These are phyloP conservation scores for Periconia sp. DNA, from an alignment of 2,329 filamentous ascomycete genomes.

Conservation along the genomic window DNA sequence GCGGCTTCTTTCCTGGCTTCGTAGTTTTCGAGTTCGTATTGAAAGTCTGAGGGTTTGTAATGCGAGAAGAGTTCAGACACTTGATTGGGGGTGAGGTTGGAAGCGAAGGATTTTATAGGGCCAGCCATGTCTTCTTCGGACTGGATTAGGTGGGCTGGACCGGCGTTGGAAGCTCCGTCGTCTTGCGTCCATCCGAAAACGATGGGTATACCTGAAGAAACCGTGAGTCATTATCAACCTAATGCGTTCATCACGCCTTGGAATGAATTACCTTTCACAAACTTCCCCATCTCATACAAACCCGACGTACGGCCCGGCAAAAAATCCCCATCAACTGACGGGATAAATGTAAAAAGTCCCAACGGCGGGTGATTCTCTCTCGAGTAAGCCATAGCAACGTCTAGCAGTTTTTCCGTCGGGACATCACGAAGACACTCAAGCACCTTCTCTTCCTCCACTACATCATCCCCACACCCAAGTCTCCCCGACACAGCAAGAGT, in stretches of 20 bases:
- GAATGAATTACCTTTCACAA: conserved; percentile 10
- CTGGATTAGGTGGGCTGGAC: conserved; percentile 5
- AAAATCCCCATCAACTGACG: conserved; percentile 9
- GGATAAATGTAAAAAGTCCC: conserved; percentile 14
- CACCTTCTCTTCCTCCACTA: conserved; percentile 2
- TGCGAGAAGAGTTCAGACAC: conserved; percentile 3
- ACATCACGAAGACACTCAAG: conserved; percentile 9
- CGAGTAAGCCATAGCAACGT: conserved; percentile 7
- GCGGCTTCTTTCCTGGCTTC: conserved; percentile 4
- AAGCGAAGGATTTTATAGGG: conserved; percentile 7
- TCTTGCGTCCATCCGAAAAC: conserved; percentile 15
- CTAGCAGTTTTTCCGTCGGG: conserved; percentile 7
- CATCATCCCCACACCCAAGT: conserved; percentile 3
- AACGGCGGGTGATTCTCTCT: conserved; percentile 8
- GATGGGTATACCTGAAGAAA: conserved; percentile 10
- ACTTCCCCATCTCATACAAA: conserved; percentile 4
- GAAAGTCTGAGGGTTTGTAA: conserved; percentile 8
- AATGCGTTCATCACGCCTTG: not conserved
- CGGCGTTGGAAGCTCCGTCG: conserved; percentile 8
- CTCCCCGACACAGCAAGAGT: conserved; percentile 8
- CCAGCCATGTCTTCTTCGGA: conserved; percentile 7
- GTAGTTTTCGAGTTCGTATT: conserved; percentile 7
- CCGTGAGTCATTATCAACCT: not conserved
- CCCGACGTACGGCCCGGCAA: conserved; percentile 5
- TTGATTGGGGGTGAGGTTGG: not conserved